Conservation (phyloP, 1,139 yeast genomes). For the Pneumocystis wakefieldiae region DNA sequence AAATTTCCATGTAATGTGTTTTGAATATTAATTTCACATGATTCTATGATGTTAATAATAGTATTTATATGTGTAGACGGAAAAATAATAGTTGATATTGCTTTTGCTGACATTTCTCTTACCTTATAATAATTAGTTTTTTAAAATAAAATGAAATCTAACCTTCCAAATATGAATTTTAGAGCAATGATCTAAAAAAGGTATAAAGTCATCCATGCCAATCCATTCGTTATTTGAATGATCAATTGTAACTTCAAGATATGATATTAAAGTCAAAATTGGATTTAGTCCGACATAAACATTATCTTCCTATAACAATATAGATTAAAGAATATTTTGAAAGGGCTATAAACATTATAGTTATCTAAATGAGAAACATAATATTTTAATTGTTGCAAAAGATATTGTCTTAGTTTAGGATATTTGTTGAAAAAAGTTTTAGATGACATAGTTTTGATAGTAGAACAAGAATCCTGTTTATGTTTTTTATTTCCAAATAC, state of each 20-base stretch:
- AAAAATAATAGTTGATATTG: constrained; percentile 38
- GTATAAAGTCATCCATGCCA: constrained; percentile 34
- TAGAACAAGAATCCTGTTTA: constrained; percentile 16
- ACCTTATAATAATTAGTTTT: constrained; percentile 20
- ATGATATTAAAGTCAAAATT: constrained; percentile 52
- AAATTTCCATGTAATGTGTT: constrained; percentile 11
- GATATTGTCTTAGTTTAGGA: constrained; percentile 35
- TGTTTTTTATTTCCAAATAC: constrained; percentile 50
- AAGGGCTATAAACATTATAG: constrained; percentile 12
- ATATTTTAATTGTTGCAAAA: constrained; percentile 32
- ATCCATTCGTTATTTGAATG: constrained; percentile 22
- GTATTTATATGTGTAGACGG: constrained; percentile 2
- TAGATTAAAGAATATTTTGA: constrained; percentile 6
- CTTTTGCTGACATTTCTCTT: constrained; percentile 70
- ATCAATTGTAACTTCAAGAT: constrained; percentile 45
- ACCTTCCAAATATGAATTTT: constrained; percentile 51
- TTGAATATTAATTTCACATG: constrained; percentile 2
- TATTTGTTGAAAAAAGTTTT: constrained; percentile 54
- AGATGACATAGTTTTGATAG: constrained; percentile 32
- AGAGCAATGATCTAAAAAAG: constrained; percentile 34
- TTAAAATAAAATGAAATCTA: not conserved
- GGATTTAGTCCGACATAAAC: constrained; percentile 37
- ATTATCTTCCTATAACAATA: not conserved
- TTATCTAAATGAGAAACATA: constrained; percentile 24
- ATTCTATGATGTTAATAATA: constrained; percentile 5